These are phyloP conservation scores for Fusarium praegraminearum DNA, from an alignment of 2,329 filamentous ascomycete genomes.

Conservation along the genomic window DNA sequence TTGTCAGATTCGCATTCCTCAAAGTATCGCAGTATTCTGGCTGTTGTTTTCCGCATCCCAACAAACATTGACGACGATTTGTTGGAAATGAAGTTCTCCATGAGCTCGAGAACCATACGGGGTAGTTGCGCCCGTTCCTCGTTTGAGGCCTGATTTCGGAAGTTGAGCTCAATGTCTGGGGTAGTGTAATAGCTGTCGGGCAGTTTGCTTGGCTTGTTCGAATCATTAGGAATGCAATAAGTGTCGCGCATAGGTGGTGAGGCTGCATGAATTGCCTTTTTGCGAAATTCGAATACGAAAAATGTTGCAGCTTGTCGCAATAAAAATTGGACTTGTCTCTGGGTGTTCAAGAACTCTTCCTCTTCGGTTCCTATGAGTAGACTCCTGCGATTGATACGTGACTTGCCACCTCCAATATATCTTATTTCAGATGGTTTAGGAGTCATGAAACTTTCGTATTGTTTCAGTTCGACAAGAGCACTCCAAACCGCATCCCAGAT, in stretches of 20 bases:
- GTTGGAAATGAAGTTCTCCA: slow-evolving; percentile 42
- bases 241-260: slow-evolving; percentile 33
- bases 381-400: neutral
- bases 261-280: slow-evolving; percentile 40
- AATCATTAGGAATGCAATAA: slow-evolving; percentile 8
- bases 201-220: neutral
- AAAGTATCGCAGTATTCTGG: slow-evolving; percentile 30
- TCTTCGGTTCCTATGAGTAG: neutral
- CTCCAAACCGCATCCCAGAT: slow-evolving; percentile 27
- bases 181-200: slow-evolving; percentile 3
- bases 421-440: neutral
- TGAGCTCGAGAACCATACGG: slow-evolving; percentile 35
- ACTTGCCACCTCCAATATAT: neutral
- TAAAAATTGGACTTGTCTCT: neutral
- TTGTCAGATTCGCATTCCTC: slow-evolving; percentile 35
- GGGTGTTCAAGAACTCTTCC: neutral
- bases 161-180: neutral
- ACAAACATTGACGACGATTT: slow-evolving; percentile 16
- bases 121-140: slow-evolving; percentile 13
- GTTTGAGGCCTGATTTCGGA: slow-evolving; percentile 1
- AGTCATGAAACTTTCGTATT: neutral
- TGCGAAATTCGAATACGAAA: slow-evolving; percentile 41
- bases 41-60: slow-evolving; percentile 39
- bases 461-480: neutral
- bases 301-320: slow-evolving; percentile 37